phyloP scores from a whole-genome alignment of 2,329 filamentous ascomycete genomes.

The Myriangium duriaei region DNA sequence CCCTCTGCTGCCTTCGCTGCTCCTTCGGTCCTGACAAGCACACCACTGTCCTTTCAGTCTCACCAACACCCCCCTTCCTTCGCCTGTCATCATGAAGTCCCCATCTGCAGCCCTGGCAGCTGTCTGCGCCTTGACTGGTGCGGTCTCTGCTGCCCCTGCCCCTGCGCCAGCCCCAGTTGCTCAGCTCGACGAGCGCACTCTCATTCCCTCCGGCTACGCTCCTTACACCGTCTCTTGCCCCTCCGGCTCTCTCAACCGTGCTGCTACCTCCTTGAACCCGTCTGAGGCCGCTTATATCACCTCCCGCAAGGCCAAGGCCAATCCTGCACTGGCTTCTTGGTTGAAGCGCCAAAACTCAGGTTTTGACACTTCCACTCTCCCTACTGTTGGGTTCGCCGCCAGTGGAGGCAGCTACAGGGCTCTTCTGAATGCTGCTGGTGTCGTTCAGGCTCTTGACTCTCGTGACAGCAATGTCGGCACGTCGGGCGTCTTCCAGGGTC shows the following conservation, averaged over 20 bases:
- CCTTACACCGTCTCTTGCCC: conserved; percentile 28
- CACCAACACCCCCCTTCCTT: no score
- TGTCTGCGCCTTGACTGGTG: neutral
- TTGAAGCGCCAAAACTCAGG: conserved; percentile 23
- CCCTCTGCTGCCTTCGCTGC: neutral
- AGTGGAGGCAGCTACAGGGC: conserved; percentile 34
- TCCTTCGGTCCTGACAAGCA: neutral
- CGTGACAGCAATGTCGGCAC: conserved; percentile 29
- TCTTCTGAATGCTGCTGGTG: conserved; percentile 27
- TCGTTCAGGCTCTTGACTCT: conserved; percentile 32
- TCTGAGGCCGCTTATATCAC: conserved; percentile 29
- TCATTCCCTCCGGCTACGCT: conserved; percentile 20
- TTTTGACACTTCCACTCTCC: conserved; percentile 26
- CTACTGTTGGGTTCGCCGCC: conserved; percentile 30
- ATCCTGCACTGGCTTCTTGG: conserved; percentile 28
- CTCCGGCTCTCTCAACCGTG: conserved; percentile 25
- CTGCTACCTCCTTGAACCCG: conserved; percentile 25
- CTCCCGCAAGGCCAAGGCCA: conserved; percentile 27
- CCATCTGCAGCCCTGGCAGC: neutral
- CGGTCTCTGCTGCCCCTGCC: neutral
- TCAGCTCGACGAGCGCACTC: conserved; percentile 6
- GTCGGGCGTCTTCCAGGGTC: conserved; percentile 32
- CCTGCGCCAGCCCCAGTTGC: conserved; percentile 2
- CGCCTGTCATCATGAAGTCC: neutral
- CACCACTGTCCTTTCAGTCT: neutral